These are phyloP conservation scores for Puya raimondii DNA, from an alignment of 176 grass and related monocot genomes.

Conservation along the genomic window DNA sequence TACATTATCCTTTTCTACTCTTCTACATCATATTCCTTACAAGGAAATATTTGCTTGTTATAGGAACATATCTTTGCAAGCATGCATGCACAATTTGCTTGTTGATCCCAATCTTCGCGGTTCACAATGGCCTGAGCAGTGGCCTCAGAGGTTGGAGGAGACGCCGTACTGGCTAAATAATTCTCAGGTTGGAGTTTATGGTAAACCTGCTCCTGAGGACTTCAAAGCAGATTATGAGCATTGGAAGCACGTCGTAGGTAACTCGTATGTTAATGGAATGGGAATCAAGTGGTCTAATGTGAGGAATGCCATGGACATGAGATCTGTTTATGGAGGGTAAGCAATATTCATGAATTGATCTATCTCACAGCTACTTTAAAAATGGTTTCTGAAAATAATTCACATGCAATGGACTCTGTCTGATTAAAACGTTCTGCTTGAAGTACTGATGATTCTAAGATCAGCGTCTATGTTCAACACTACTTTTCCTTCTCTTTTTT, in stretches of 20 bases:
- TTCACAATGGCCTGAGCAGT: conserved; percentile 53
- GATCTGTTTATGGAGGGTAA: conserved; percentile 86
- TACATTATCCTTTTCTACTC: neutral
- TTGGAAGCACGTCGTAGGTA: conserved; percentile 59
- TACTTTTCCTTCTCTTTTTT: neutral
- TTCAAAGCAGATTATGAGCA: conserved; percentile 59
- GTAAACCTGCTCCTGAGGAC: conserved; percentile 74
- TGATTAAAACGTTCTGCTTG: neutral
- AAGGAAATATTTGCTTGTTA: neutral
- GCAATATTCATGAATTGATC: conserved; percentile 2
- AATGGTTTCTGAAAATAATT: neutral
- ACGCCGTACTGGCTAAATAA: conserved; percentile 65
- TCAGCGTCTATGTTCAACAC: neutral
- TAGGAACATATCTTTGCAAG: conserved; percentile 78
- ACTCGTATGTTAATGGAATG: conserved; percentile 67
- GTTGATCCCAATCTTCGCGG: conserved; percentile 29
- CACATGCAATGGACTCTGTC: neutral
- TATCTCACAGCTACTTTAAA: neutral
- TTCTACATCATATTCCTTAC: neutral
- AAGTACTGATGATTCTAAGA: neutral
- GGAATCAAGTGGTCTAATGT: conserved; percentile 76
- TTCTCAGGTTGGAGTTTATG: conserved; percentile 78
- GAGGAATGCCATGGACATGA: conserved; percentile 96
- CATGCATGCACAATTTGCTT: conserved; percentile 77
- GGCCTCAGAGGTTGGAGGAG: conserved; percentile 53